Evolutionary conservation across 2,329 filamentous ascomycete species (phyloP), one percentile per base, ranked within the genome.

Genomic region (Stemphylium beticola): DNA sequence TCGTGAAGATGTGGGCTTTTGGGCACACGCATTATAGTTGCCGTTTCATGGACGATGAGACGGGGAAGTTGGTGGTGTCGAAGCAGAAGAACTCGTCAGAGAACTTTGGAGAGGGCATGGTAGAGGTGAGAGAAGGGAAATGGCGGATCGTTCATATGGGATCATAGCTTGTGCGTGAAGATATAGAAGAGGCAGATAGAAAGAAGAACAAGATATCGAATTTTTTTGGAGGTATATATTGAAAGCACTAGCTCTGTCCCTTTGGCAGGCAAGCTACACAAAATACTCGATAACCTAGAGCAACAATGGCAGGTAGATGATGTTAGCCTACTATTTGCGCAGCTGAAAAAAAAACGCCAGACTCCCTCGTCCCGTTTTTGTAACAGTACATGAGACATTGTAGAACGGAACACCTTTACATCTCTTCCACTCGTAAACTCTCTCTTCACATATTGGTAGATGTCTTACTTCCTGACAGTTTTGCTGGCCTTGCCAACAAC

Each of bases 401-500:
- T n/a, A 10, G 11, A 49, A 37, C 29, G 26, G 20, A 49, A 32
- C 20, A 24, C 34, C 31, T 20, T 32, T 11, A 22, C 26, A 15
- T 14, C 34, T 50, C 39, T 34, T 54, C 14, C 18, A 18, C 4
- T 11, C 32, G 9, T 4, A 56, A 50, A 42, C 32, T 46, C 50
- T 43, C 56, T 14, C 40, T 41, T 51, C 40, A 24, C 29, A 40
- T 39, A 40, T 29, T 22, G 36, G 34, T 18, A 1, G 45, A 17
- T 22, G 2, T 4, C 42, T 58, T 65, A 82, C 54, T 87, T 78
- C 75, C 80, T 83, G 53, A 86, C 82, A 58, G 78, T 79, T 75
- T 82, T 80, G 43, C 76, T 77, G 70, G 87, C 83, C 78, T 87
- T 87, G 63, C 80, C 68, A 37, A 84, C 84, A 53, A 86, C 66